Conservation (phyloP, 2,329 filamentous ascomycete species). For the Leptodontidium sp. region DNA sequence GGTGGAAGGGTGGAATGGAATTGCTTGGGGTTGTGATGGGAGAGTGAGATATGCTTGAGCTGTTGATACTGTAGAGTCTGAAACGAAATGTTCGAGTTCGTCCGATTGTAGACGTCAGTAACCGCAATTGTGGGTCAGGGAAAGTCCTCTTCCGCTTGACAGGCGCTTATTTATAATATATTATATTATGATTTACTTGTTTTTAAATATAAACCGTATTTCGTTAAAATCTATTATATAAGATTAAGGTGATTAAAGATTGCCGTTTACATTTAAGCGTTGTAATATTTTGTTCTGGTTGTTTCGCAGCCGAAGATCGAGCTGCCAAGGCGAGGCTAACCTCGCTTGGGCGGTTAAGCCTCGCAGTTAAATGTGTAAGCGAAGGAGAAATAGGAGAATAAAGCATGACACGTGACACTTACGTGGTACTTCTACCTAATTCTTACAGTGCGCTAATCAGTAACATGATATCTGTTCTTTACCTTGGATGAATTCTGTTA, state of each 20-base stretch:
- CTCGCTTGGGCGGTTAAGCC: too few relatives aligned
- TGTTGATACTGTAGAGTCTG: neutral
- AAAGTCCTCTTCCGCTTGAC: conserved; percentile 10
- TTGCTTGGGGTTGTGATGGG: neutral
- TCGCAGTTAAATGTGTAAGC: too few relatives aligned
- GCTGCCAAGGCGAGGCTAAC: too few relatives aligned
- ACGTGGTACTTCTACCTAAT: too few relatives aligned
- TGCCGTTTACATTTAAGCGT: too few relatives aligned
- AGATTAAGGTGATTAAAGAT: neutral
- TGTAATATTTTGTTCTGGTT: too few relatives aligned
- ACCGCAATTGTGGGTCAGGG: conserved; percentile 24
- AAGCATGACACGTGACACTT: too few relatives aligned
- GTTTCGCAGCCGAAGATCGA: too few relatives aligned
- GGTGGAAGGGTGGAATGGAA: neutral
- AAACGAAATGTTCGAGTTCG: neutral
- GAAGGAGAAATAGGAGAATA: too few relatives aligned
- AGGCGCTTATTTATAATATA: neutral
- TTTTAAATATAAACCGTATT: neutral
- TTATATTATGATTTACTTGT: neutral
- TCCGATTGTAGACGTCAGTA: conserved; percentile 31
- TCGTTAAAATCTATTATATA: neutral
- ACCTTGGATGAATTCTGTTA: too few relatives aligned
- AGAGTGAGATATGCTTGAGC: neutral
- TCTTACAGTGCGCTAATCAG: too few relatives aligned
- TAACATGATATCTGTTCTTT: too few relatives aligned